phyloP scores from a whole-genome alignment of 2,329 filamentous ascomycete genomes.

The Alternaria gansuensis region DNA sequence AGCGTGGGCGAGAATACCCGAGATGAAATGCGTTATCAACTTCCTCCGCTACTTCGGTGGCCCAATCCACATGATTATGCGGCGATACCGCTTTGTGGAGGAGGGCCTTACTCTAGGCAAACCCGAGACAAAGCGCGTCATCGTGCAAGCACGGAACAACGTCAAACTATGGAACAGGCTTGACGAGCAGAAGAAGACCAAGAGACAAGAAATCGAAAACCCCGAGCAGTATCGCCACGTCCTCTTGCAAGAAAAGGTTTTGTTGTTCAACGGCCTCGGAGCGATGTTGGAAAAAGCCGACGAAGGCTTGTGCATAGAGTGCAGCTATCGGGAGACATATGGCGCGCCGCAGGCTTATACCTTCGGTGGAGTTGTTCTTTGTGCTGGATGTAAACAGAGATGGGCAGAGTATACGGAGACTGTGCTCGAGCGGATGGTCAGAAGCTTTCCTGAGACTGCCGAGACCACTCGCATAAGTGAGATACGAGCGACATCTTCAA shows the following conservation, averaged over 20 bases:
- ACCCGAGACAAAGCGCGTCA: conserved; percentile 1
- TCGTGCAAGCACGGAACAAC: conserved; percentile 6
- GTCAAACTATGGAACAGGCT: conserved; percentile 11
- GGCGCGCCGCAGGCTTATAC: conserved; percentile 8
- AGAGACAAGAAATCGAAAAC: conserved; percentile 3
- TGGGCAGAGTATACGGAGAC: conserved; percentile 1
- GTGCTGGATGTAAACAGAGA: background rate
- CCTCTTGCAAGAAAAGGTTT: background rate
- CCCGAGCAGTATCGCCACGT: conserved; percentile 3
- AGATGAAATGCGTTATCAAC: conserved; percentile 15
- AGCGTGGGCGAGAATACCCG: conserved; percentile 6
- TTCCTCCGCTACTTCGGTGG: conserved; percentile 16
- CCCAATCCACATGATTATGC: conserved; percentile 17
- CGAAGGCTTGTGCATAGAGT: background rate
- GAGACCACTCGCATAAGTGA: conserved; percentile 2
- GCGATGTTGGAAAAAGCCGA: conserved; percentile 6
- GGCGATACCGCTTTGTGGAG: conserved; percentile 18
- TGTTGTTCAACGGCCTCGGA: conserved; percentile 6
- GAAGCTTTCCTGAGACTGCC: conserved; percentile 5
- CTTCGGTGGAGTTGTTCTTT: background rate
- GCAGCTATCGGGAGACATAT: conserved; percentile 4
- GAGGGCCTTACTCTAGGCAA: conserved; percentile 9
- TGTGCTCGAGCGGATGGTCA: conserved; percentile 11
- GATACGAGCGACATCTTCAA: background rate
- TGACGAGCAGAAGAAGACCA: background rate